These are phyloP conservation scores for Coelastrella sp. DNA, from an alignment of 139 green algal genomes.

Conservation along the genomic window DNA sequence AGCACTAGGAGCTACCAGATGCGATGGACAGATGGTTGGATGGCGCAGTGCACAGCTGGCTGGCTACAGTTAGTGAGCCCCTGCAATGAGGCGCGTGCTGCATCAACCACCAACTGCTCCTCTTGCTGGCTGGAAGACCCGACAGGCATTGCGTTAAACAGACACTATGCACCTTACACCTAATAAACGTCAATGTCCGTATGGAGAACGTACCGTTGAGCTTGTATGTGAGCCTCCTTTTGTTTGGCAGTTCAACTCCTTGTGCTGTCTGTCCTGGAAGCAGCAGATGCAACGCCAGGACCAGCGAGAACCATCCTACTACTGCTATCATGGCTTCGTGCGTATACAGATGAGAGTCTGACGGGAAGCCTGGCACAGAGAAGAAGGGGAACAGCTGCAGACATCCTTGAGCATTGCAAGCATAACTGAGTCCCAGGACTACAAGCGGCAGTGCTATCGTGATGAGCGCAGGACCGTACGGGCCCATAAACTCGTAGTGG, in stretches of 20 bases:
- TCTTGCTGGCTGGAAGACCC: too few relatives aligned
- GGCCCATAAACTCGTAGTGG: slow-evolving; percentile 70
- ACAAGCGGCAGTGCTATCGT: slow-evolving; percentile 57
- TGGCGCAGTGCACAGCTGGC: too few relatives aligned
- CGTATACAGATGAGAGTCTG: slow-evolving; percentile 64
- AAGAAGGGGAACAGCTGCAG: slow-evolving; percentile 53
- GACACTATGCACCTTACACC: too few relatives aligned
- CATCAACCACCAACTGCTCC: too few relatives aligned
- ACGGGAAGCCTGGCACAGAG: slow-evolving; percentile 45
- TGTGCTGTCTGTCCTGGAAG: slow-evolving; percentile 78
- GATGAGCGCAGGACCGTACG: slow-evolving; percentile 58
- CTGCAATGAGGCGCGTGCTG: too few relatives aligned
- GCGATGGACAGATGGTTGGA: too few relatives aligned
- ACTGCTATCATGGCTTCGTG: slow-evolving; percentile 67
- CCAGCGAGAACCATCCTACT: slow-evolving; percentile 73
- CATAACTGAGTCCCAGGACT: slow-evolving; percentile 60
- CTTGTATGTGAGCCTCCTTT: slow-evolving; percentile 84
- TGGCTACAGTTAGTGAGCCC: too few relatives aligned
- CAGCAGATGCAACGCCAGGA: slow-evolving; percentile 82
- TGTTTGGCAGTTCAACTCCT: slow-evolving; percentile 75
- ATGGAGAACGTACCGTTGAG: slow-evolving; percentile 77
- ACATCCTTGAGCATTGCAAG: slow-evolving; percentile 65
- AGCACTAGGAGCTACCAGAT: too few relatives aligned
- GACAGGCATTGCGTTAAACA: too few relatives aligned
- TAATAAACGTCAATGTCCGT: background rate